phyloP scores from a whole-genome alignment of 768 basidiomycete genomes.

The Gloeostereum incarnatum region DNA sequence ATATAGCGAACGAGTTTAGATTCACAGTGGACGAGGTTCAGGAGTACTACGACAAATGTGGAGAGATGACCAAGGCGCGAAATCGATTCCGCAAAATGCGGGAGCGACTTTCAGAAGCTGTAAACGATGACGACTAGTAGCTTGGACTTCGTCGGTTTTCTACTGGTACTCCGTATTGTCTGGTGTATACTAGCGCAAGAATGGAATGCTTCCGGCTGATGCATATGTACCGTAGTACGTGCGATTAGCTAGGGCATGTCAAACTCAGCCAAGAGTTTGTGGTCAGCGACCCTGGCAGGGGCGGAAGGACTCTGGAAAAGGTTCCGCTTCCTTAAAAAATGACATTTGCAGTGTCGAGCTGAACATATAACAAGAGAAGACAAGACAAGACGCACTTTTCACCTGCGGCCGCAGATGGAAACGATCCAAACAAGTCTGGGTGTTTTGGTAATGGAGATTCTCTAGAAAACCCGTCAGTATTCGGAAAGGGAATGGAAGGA shows the following conservation, averaged over 20 bases:
- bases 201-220: no score
- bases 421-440: conserved; percentile 90
- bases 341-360: neutral
- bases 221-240: no score
- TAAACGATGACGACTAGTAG: conserved; percentile 20
- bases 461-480: conserved; percentile 25
- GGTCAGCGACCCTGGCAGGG: conserved; percentile 61
- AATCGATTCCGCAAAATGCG: conserved; percentile 63
- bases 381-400: conserved; percentile 59
- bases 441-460: conserved; percentile 96
- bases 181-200: no score
- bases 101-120: conserved; percentile 28
- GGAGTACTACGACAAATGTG: conserved; percentile 67
- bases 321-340: conserved; percentile 52
- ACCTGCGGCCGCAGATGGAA: conserved; percentile 93
- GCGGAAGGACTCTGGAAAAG: conserved; percentile 76
- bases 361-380: neutral
- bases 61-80: conserved; percentile 61
- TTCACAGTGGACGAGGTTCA: conserved; percentile 74
- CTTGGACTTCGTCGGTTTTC: neutral
- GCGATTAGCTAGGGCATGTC: conserved; percentile 26
- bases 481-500: conserved; percentile 1
- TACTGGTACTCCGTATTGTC: neutral
- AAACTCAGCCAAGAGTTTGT: conserved; percentile 57
- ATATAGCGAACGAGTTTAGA: conserved; percentile 59